A percentile compares a stretch with the other conserved stretches of the same genome.
Conservation (phyloP, 176 grass and related monocot species). For the Eremochloa ophiuroides region DNA sequence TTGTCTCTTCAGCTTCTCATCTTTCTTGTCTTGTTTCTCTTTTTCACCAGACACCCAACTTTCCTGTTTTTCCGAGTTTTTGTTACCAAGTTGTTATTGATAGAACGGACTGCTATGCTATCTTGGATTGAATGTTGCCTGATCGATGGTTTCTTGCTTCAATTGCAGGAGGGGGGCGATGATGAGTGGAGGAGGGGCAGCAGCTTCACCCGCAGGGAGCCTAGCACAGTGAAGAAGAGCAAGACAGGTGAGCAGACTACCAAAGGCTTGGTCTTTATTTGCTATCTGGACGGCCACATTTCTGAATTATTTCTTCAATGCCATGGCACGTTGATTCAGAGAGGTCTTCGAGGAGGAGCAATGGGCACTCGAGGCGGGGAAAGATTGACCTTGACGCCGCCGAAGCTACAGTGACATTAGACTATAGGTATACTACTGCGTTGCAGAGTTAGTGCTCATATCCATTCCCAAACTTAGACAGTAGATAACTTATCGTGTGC, state of each 20-base stretch:
- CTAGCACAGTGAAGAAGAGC: conserved; percentile 85
- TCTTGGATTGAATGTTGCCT: conserved; percentile 3
- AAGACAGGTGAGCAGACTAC: conserved; percentile 55
- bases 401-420: conserved; percentile 81
- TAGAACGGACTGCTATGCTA: not conserved
- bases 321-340: conserved; percentile 32
- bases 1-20: conserved; percentile 16
- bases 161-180: conserved; percentile 50
- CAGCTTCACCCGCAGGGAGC: conserved; percentile 74
- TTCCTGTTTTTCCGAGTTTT: not conserved
- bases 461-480: not conserved
- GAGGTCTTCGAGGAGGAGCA: conserved; percentile 54
- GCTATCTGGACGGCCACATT: not conserved
- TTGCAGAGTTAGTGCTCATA: not conserved
- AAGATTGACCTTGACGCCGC: conserved; percentile 89
- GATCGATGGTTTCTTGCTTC: conserved; percentile 18
- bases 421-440: conserved; percentile 58
- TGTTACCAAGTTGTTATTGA: not conserved
- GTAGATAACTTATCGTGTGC: conserved; percentile 9
- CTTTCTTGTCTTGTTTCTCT: conserved; percentile 15
- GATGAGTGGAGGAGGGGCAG: conserved; percentile 84
- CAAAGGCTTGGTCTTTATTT: conserved; percentile 31
- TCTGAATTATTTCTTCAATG: conserved; percentile 3
- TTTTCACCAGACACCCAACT: conserved; percentile 2
- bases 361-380: conserved; percentile 54